phyloP scores from a whole-genome alignment of 83 land plant genomes.

The Thuja plicata region DNA sequence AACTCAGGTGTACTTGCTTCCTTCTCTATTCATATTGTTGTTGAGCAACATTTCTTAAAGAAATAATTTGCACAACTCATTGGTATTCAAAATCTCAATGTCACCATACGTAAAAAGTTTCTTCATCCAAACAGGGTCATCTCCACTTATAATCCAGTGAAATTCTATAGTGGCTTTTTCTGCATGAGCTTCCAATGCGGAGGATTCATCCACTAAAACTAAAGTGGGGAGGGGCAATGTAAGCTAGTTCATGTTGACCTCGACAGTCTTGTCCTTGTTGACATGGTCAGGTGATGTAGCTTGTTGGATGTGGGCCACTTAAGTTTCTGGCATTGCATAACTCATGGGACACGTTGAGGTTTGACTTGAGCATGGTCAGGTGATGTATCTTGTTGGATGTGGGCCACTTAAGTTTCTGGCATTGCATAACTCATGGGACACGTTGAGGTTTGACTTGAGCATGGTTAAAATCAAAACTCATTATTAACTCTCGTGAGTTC shows the following conservation, averaged over 20 bases:
- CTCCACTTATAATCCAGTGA: conserved; percentile 34
- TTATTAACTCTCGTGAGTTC: too few species aligned
- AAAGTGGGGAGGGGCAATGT: not conserved
- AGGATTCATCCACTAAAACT: conserved; percentile 47
- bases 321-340: too few species aligned
- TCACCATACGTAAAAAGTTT: conserved; percentile 16
- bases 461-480: too few species aligned
- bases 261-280: too few species aligned
- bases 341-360: too few species aligned
- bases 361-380: too few species aligned
- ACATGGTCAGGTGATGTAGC: too few species aligned
- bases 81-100: conserved; percentile 55
- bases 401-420: too few species aligned
- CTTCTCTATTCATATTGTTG: conserved; percentile 51
- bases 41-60: conserved; percentile 25
- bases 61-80: conserved; percentile 46
- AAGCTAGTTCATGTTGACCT: not conserved
- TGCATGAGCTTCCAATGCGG: conserved; percentile 53
- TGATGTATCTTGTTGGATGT: too few species aligned
- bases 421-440: too few species aligned
- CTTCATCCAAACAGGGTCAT: conserved; percentile 70
- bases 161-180: conserved; percentile 64
- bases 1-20: conserved; percentile 62
- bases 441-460: too few species aligned
- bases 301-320: too few species aligned